phyloP scores from a whole-genome alignment of 441 rosid genomes.

The Biscutella auriculata region DNA sequence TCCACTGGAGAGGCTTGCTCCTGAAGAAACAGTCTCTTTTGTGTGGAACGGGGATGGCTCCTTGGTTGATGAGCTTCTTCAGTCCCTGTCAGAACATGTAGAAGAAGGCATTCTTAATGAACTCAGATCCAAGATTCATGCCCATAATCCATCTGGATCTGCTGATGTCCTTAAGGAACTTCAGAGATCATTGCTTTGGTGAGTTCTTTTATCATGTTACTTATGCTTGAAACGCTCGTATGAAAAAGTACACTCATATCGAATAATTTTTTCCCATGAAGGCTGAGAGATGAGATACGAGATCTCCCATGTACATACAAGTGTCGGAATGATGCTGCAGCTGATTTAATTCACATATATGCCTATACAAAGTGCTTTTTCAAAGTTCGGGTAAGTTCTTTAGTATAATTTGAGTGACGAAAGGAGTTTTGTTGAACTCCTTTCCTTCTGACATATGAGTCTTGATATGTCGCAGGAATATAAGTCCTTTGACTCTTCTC shows the following conservation, averaged over 20 bases:
- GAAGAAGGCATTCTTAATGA: slow-evolving; percentile 52
- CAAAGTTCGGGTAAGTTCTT: slow-evolving; percentile 58
- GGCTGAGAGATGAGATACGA: slow-evolving; percentile 94
- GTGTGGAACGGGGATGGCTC: slow-evolving; percentile 94
- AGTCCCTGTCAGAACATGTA: slow-evolving; percentile 63
- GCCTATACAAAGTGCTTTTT: slow-evolving; percentile 83
- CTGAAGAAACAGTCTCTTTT: slow-evolving; percentile 62
- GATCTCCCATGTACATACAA: slow-evolving; percentile 82
- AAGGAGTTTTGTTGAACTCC: background rate
- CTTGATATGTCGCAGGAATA: slow-evolving; percentile 46
- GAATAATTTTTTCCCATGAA: slow-evolving; percentile 20
- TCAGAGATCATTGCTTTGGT: slow-evolving; percentile 87
- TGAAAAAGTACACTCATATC: slow-evolving; percentile 2
- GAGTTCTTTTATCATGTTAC: slow-evolving; percentile 20
- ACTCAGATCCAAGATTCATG: slow-evolving; percentile 58
- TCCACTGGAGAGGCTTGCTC: slow-evolving; percentile 72
- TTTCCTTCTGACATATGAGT: slow-evolving; percentile 1
- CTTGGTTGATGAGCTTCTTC: slow-evolving; percentile 80
- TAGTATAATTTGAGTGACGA: background rate
- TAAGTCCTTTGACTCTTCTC: slow-evolving; percentile 67
- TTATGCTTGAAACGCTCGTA: slow-evolving; percentile 2
- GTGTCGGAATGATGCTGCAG: slow-evolving; percentile 97
- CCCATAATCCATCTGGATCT: slow-evolving; percentile 62
- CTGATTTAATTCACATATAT: slow-evolving; percentile 88
- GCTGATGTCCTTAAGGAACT: slow-evolving; percentile 56